Percentiles rank a stretch among this genome's conserved stretches.
Conservation (phyloP, 192 early-diverging fungal genomes). For the Neocallimastix lanati region DNA sequence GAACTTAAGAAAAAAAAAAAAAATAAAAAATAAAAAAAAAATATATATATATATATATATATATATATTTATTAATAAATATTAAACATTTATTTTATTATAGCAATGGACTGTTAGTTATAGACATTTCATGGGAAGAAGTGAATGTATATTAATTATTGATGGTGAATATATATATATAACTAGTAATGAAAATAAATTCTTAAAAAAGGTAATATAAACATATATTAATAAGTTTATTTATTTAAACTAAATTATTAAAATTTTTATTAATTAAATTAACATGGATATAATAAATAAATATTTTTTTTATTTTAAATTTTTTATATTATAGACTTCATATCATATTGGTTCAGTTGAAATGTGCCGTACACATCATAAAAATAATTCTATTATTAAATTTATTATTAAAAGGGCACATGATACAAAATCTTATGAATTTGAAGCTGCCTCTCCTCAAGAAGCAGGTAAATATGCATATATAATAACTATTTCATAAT, state of each 20-base stretch:
- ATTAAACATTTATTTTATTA: background rate
- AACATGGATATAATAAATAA: background rate
- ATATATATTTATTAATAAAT: background rate
- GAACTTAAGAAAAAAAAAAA: too few relatives aligned
- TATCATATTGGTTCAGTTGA: conserved; percentile 42
- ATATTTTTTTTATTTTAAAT: background rate
- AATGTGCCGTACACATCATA: conserved; percentile 51
- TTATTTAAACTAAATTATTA: too few relatives aligned
- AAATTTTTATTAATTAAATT: too few relatives aligned
- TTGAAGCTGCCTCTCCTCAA: conserved; percentile 51
- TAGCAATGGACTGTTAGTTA: conserved; percentile 72
- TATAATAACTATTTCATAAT: too few relatives aligned
- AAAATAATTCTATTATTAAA: conserved; percentile 48
- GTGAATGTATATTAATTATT: conserved; percentile 74
- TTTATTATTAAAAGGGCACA: conserved; percentile 37
- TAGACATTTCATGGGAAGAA: conserved; percentile 68
- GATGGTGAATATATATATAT: conserved; percentile 87
- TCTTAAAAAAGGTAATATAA: conserved; percentile 15
- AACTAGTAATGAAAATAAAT: conserved; percentile 59
- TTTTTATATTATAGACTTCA: conserved; percentile 16
- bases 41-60: background rate
- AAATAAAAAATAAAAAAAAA: too few relatives aligned
- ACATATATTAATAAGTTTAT: conserved; percentile 6
- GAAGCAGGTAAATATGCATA: conserved; percentile 23
- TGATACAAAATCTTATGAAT: conserved; percentile 55